phyloP scores from a whole-genome alignment of 208 protist species.

The Leishmania guyanensis region DNA sequence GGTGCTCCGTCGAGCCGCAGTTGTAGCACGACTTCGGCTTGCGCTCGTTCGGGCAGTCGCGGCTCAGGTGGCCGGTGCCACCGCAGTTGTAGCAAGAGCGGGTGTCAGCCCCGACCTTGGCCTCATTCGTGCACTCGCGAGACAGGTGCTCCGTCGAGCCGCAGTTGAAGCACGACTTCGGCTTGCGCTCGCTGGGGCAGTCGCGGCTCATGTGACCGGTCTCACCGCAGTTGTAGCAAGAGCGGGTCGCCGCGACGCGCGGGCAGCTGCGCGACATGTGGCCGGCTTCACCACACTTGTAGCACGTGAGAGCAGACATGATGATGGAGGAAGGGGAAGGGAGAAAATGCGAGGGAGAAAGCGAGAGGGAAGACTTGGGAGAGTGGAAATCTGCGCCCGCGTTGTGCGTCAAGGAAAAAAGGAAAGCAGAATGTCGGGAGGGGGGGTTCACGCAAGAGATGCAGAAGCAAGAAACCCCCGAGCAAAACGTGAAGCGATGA shows the following conservation, averaged over 20 bases:
- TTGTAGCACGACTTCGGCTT: constrained; percentile 51
- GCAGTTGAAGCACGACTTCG: constrained; percentile 74
- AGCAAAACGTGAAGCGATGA: not conserved
- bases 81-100: constrained; percentile 79
- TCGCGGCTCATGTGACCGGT: constrained; percentile 68
- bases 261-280: constrained; percentile 68
- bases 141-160: constrained; percentile 72
- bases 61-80: constrained; percentile 66
- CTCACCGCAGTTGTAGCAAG: constrained; percentile 67
- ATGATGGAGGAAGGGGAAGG: constrained; percentile 19
- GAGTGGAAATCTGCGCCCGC: constrained; percentile 5
- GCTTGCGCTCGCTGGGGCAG: constrained; percentile 57
- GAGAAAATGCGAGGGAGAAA: not conserved
- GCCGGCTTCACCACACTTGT: constrained; percentile 63
- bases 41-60: constrained; percentile 68
- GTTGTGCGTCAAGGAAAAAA: not conserved
- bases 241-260: constrained; percentile 36
- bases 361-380: not conserved
- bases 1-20: constrained; percentile 56
- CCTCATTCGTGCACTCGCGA: constrained; percentile 63
- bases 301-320: constrained; percentile 59
- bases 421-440: not conserved
- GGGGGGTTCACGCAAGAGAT: not conserved
- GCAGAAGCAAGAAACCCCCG: not conserved
- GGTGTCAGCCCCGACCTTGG: constrained; percentile 43